Conservation (phyloP, 148 eudicot species). For the Diospyros kaki region DNA sequence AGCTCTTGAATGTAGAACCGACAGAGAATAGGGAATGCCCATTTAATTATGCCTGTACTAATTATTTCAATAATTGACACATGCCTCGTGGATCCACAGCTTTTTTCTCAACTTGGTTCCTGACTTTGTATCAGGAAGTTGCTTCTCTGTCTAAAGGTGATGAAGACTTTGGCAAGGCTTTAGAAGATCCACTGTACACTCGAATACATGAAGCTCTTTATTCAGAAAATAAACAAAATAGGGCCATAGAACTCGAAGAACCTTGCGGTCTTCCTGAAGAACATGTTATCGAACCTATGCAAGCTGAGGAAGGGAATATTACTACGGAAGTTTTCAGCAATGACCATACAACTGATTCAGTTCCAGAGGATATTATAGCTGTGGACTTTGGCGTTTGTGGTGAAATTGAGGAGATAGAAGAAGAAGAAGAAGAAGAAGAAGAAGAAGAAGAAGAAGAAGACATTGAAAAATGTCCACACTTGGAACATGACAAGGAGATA, state of each 20-base stretch:
- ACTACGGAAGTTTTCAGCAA: neutral
- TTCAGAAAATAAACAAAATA: slow-evolving; percentile 23
- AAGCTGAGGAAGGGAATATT: neutral
- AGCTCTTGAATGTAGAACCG: too few species aligned
- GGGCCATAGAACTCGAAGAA: slow-evolving; percentile 10
- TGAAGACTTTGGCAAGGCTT: slow-evolving; percentile 52
- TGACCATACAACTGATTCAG: slow-evolving; percentile 19
- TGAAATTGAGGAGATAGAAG: slow-evolving; percentile 56
- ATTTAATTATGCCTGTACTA: too few species aligned
- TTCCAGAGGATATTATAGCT: slow-evolving; percentile 17
- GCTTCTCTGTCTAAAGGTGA: slow-evolving; percentile 66
- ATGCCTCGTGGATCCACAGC: too few species aligned
- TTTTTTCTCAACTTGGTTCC: neutral
- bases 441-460: slow-evolving; percentile 29
- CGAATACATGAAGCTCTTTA: slow-evolving; percentile 65
- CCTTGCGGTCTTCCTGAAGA: slow-evolving; percentile 13
- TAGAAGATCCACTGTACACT: slow-evolving; percentile 53
- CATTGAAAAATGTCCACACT: slow-evolving; percentile 6
- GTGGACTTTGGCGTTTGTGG: slow-evolving; percentile 12
- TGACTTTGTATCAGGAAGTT: slow-evolving; percentile 53
- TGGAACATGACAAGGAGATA: slow-evolving; percentile 14
- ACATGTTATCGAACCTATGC: neutral
- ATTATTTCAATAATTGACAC: too few species aligned
- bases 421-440: too few species aligned
- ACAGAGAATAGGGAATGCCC: too few species aligned